A percentile compares a stretch with the other conserved stretches of the same genome.
phyloP scores from a whole-genome alignment of 306 rosid genomes.

The Parietaria judaica region DNA sequence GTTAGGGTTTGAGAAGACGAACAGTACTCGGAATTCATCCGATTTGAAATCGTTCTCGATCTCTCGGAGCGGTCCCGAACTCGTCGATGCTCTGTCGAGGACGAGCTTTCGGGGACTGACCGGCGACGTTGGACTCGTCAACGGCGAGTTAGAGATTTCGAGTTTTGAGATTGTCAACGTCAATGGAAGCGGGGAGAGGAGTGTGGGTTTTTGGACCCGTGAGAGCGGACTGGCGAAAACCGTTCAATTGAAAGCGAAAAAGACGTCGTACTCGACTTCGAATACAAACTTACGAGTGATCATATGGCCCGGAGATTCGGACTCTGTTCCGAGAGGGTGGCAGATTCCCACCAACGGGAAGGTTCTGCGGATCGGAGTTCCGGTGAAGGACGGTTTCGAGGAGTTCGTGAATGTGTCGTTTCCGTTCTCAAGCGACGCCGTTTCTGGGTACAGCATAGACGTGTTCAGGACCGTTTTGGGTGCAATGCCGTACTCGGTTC shows the following conservation, averaged over 20 bases:
- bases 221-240: slow-evolving; percentile 4
- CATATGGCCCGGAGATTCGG: slow-evolving; percentile 37
- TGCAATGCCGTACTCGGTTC: slow-evolving; percentile 19
- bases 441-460: slow-evolving; percentile 26
- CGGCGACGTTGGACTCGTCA: slow-evolving; percentile 29
- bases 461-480: slow-evolving; percentile 21
- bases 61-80: slow-evolving; percentile 13
- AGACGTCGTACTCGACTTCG: neutral
- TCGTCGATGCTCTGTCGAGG: slow-evolving; percentile 8
- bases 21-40: slow-evolving; percentile 3
- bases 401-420: slow-evolving; percentile 18
- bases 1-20: neutral
- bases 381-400: slow-evolving; percentile 10
- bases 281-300: slow-evolving; percentile 15
- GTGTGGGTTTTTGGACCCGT: slow-evolving; percentile 20
- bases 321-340: slow-evolving; percentile 31
- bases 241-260: neutral
- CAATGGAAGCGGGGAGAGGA: slow-evolving; percentile 13
- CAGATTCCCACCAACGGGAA: slow-evolving; percentile 18
- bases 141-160: slow-evolving; percentile 30
- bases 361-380: slow-evolving; percentile 32
- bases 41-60: slow-evolving; percentile 17
- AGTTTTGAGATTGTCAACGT: slow-evolving; percentile 32
- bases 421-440: neutral
- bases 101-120: slow-evolving; percentile 34